Evolutionary conservation across 2,329 filamentous ascomycete species (phyloP).

Genomic region (Tolypocladium cylindrosporum): DNA sequence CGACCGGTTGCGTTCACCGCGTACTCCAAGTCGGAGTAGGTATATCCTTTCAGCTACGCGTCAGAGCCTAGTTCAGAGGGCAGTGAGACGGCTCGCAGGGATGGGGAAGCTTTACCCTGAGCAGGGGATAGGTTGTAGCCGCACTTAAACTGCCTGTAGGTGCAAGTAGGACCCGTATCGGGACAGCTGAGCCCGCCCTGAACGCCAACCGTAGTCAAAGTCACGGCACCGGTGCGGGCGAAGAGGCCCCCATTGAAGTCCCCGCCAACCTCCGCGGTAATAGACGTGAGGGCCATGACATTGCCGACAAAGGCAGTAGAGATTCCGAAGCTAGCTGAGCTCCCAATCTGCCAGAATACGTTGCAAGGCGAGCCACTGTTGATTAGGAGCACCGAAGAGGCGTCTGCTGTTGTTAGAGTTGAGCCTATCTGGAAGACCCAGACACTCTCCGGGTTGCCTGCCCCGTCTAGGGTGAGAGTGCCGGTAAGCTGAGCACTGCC

Average conservation of each 20-base stretch:
- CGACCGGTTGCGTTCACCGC: not conserved
- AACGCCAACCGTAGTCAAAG: not conserved
- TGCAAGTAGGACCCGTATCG: not conserved
- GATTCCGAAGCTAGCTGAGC: not conserved
- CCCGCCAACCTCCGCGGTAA: not conserved
- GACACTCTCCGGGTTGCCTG: not conserved
- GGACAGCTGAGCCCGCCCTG: not conserved
- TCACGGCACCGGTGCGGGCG: not conserved
- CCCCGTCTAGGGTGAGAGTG: not conserved
- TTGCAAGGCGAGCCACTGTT: not conserved
- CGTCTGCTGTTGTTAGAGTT: not conserved
- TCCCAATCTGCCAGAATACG: not conserved
- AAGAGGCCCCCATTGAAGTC: not conserved
- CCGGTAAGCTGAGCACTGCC: not conserved
- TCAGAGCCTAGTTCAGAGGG: not conserved
- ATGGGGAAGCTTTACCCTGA: not conserved
- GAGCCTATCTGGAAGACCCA: not conserved
- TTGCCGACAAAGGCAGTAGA: not conserved
- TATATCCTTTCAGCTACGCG: not conserved
- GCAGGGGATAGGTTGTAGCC: not conserved
- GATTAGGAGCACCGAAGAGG: not conserved
- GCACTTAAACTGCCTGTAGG: not conserved
- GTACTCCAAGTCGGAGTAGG: not conserved
- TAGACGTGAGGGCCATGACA: not conserved
- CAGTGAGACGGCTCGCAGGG: too few relatives aligned